phyloP scores from a whole-genome alignment of 1,284 basidiomycete species.

The Ceratobasidium sp. region DNA sequence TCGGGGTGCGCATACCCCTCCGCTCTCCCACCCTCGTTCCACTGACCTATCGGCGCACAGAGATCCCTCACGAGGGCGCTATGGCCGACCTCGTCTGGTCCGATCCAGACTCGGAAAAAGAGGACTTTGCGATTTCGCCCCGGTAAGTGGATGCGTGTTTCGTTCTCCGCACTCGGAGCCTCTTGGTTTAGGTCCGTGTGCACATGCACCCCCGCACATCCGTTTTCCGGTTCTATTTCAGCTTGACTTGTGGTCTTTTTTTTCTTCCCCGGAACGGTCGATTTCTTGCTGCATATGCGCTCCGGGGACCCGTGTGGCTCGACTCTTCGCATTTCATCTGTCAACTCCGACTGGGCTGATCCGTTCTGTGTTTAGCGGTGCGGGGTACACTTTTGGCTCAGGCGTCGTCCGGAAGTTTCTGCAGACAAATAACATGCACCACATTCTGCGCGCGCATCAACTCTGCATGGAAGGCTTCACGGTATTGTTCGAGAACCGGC shows the following conservation, averaged over 20 bases:
- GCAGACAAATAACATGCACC: constrained; percentile 93
- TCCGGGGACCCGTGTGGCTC: too few species aligned
- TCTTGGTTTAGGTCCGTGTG: too few species aligned
- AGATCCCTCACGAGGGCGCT: constrained; percentile 99
- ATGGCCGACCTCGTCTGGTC: constrained; percentile 99
- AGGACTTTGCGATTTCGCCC: constrained; percentile 98
- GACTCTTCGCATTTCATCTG: not conserved
- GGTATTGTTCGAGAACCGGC: constrained; percentile 92
- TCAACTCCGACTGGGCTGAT: not conserved
- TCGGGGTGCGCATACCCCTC: constrained; percentile 67
- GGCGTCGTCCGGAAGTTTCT: constrained; percentile 99
- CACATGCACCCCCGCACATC: too few species aligned
- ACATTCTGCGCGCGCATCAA: constrained; percentile 98
- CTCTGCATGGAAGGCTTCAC: constrained; percentile 99
- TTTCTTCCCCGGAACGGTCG: not conserved
- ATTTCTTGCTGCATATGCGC: not conserved
- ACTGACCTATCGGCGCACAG: constrained; percentile 58
- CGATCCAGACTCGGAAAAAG: constrained; percentile 98
- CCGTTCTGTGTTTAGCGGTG: constrained; percentile 70
- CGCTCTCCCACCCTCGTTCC: not conserved
- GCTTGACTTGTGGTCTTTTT: constrained; percentile 19
- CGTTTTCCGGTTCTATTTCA: constrained; percentile 43
- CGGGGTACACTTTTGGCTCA: constrained; percentile 98
- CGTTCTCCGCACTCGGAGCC: constrained; percentile 39
- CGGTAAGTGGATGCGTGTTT: constrained; percentile 64